These are phyloP conservation scores for Trypanosoma melophagium DNA, from an alignment of 208 protist species.

Conservation along the genomic window DNA sequence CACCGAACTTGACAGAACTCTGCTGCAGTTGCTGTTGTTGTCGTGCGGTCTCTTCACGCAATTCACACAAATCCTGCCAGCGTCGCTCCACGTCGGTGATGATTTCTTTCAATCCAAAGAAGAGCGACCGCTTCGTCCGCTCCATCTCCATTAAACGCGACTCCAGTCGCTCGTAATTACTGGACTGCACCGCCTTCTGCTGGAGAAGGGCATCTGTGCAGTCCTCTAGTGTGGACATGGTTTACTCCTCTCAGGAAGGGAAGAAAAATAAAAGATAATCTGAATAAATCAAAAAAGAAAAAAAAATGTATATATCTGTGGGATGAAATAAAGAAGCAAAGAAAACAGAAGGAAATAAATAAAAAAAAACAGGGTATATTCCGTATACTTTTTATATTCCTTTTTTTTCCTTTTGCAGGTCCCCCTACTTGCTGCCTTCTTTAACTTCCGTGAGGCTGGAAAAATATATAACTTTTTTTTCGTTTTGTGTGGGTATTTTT, in stretches of 20 bases:
- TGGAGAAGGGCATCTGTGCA: constrained; percentile 76
- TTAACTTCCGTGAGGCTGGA: too few species aligned
- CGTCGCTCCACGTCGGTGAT: constrained; percentile 62
- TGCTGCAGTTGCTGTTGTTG: constrained; percentile 58
- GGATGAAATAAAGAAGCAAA: too few species aligned
- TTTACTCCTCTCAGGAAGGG: too few species aligned
- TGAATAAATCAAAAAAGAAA: constrained; percentile 3
- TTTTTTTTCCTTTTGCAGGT: too few species aligned
- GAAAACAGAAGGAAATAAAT: neutral
- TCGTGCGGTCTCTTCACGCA: constrained; percentile 37
- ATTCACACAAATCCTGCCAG: constrained; percentile 46
- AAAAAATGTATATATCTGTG: too few species aligned
- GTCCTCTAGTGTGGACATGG: constrained; percentile 51
- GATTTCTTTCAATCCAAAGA: constrained; percentile 48
- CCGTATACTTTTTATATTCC: too few species aligned
- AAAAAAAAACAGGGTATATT: neutral
- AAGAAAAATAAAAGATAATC: constrained; percentile 21
- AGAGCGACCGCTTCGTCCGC: constrained; percentile 35
- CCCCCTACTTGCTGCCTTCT: too few species aligned
- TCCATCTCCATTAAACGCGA: constrained; percentile 63
- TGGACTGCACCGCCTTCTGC: constrained; percentile 71
- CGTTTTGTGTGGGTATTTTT: too few species aligned
- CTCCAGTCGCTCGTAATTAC: constrained; percentile 63
- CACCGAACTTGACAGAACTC: constrained; percentile 44
- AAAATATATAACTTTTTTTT: too few species aligned